Conservation (phyloP, 163 green algal species). For the Botryococcus braunii region DNA sequence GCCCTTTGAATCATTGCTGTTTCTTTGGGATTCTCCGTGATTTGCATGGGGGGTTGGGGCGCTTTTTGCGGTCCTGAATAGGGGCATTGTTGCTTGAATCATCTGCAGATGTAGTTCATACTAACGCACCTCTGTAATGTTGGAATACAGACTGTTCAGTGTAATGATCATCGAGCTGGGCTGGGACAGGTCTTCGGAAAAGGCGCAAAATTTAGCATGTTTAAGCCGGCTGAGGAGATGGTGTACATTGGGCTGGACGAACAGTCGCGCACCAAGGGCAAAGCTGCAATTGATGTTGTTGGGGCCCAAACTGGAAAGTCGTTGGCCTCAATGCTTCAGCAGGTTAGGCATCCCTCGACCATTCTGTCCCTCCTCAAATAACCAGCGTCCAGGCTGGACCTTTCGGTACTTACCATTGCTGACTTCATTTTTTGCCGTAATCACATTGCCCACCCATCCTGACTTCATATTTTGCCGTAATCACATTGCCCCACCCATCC, state of each 20-base stretch:
- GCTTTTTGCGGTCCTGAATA: background rate
- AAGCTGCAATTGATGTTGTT: conserved; percentile 91
- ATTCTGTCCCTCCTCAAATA: too few species aligned
- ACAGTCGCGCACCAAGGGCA: conserved; percentile 70
- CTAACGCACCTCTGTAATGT: too few species aligned
- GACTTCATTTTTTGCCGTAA: too few species aligned
- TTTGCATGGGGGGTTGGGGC: too few species aligned
- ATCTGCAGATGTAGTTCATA: too few species aligned
- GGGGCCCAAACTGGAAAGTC: conserved; percentile 71
- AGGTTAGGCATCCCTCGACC: conserved; percentile 36
- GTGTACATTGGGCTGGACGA: conserved; percentile 87
- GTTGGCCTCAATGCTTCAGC: conserved; percentile 45
- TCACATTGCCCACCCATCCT: too few species aligned
- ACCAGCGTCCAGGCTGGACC: too few species aligned
- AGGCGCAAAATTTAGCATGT: conserved; percentile 89
- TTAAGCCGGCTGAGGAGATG: conserved; percentile 98
- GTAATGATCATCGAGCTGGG: background rate
- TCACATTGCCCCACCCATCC: too few species aligned
- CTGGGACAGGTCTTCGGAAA: conserved; percentile 43
- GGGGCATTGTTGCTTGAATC: background rate
- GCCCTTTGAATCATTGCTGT: too few species aligned
- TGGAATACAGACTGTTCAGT: background rate
- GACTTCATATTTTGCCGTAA: too few species aligned
- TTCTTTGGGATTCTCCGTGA: too few species aligned
- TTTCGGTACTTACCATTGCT: too few species aligned